These are phyloP conservation scores for Fusarium domesticum DNA, from an alignment of 2,329 filamentous ascomycete genomes.

Conservation along the genomic window DNA sequence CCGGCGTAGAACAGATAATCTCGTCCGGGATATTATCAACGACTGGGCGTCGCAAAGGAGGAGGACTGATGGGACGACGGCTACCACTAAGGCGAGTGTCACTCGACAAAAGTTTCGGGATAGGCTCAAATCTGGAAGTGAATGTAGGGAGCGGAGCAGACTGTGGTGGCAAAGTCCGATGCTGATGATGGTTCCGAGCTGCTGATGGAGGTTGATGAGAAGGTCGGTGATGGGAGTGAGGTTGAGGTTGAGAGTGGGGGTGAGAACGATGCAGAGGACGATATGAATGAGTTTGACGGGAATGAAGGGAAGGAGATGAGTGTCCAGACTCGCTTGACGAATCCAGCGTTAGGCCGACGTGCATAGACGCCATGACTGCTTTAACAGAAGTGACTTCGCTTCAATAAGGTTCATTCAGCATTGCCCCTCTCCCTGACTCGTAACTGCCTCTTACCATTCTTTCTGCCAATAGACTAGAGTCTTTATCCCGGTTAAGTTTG, in stretches of 20 bases:
- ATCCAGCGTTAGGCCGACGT: constrained; percentile 22
- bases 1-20: neutral
- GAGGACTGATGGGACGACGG: constrained; percentile 30
- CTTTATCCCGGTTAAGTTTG: neutral
- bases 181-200: neutral
- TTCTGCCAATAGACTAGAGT: constrained; percentile 11
- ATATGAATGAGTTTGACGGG: neutral
- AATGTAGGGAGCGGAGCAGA: neutral
- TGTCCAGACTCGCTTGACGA: constrained; percentile 14
- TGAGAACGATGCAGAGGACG: neutral
- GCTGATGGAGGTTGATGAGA: neutral
- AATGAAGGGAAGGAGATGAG: neutral
- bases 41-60: constrained; percentile 24
- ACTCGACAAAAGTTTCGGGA: constrained; percentile 5
- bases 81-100: constrained; percentile 3
- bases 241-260: neutral
- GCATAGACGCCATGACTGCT: constrained; percentile 6
- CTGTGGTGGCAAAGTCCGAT: neutral
- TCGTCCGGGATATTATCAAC: constrained; percentile 3
- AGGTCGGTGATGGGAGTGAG: neutral
- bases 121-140: neutral
- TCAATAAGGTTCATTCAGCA: constrained; percentile 28
- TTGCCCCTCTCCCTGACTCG: constrained; percentile 24
- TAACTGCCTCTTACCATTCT: constrained; percentile 24
- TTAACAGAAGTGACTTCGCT: constrained; percentile 10